Evolutionary conservation across 306 rosid genomes (phyloP), one percentile per base, ranked within the genome.

Genomic region (Vachellia pachyceras): DNA sequence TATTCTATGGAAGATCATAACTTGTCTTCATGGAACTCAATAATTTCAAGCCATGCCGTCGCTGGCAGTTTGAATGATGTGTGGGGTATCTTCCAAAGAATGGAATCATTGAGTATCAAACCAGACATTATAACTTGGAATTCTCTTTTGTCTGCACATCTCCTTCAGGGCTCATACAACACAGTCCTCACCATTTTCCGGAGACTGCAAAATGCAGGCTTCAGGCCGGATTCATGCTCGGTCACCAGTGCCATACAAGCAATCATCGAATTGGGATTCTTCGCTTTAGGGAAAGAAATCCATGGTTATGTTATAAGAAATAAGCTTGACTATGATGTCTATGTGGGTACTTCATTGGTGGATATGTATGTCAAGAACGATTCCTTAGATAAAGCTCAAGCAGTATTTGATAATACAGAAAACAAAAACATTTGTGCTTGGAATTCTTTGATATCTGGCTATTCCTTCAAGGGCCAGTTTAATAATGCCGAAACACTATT

Each of bases 111-210:
- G 65, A 37, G 68, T 79, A 46, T 89, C 14, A 82, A 78, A 87
- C 94, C 92, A 46, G 97, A 90, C 84, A 83, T 87, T 76, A 84
- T 92, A 78, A 92, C 97, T 25, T 86, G 89, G 93, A 92, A 92
- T 85, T 85, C 86, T 60, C 86, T 92, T 70, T 79, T 92, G 82
- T 90, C 91, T n/a, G 94, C 90, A n/a, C 87, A 87, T 72, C 83
- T 86, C 86, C 79, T 72, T 80, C 85, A 80, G 78, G 92, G 90
- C 14, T 84, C 85, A 60, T 86, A 77, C 54, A 78, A 83, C 72
- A 66, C 25, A 69, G 90, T 83, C 58, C 84, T 86, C 58, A 17
- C 75, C 52, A 81, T 86, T 76, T 84, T 90, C 73, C 81, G 57
- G 78, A 87, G 80, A 85, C 41, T 90, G 82, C 90, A 77, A 75